Evolutionary conservation across 139 green algal species (phyloP).

Genomic region (Desmodesmus armatus): DNA sequence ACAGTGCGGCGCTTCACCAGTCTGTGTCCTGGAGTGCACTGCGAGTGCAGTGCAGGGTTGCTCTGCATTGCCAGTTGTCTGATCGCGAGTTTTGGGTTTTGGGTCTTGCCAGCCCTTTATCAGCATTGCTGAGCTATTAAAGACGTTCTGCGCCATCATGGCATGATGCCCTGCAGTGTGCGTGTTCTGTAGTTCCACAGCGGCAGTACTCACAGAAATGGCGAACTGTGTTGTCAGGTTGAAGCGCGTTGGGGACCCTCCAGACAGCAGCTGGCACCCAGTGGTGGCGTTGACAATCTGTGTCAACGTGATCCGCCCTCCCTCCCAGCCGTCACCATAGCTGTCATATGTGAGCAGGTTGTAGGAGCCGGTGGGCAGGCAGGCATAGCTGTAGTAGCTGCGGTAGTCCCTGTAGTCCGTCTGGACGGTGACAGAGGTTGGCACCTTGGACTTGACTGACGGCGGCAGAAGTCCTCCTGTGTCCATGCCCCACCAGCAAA

Average conservation of each 20-base stretch:
- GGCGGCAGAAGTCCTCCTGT: constrained; percentile 10
- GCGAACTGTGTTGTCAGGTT: neutral
- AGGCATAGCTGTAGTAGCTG: constrained; percentile 51
- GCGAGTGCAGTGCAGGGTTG: too few relatives aligned
- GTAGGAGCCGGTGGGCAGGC: constrained; percentile 36
- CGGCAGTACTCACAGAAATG: constrained; percentile 13
- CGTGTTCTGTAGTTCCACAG: too few relatives aligned
- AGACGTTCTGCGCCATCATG: too few relatives aligned
- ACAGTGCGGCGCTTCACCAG: too few relatives aligned
- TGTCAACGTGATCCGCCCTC: constrained; percentile 2
- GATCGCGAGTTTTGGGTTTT: too few relatives aligned
- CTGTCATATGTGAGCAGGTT: constrained; percentile 53
- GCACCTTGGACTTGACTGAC: neutral
- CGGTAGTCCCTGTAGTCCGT: constrained; percentile 43
- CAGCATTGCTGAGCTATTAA: too few relatives aligned
- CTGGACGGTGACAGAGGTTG: neutral
- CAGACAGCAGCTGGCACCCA: constrained; percentile 43
- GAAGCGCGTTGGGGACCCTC: constrained; percentile 4
- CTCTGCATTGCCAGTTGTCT: too few relatives aligned
- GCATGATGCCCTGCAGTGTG: too few relatives aligned
- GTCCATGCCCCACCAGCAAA: too few relatives aligned
- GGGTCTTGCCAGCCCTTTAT: too few relatives aligned
- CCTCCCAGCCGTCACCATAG: constrained; percentile 53
- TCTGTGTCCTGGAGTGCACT: too few relatives aligned
- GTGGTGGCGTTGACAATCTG: constrained; percentile 12